phyloP scores from a whole-genome alignment of 2,329 filamentous ascomycete species.

The Botrytis fragariae region DNA sequence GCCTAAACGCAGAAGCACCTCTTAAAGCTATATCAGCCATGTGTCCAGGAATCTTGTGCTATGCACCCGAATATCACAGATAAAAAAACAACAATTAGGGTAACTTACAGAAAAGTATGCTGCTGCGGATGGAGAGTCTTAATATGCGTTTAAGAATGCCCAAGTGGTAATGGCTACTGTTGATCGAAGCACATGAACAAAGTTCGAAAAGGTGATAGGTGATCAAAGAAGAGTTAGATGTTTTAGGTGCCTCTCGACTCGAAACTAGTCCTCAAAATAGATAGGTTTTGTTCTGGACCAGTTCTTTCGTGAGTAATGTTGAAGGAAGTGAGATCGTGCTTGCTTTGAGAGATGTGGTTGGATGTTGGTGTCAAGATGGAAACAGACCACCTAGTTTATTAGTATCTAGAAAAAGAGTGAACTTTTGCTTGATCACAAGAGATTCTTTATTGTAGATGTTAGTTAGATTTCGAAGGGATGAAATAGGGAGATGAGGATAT shows the following conservation, averaged over 20 bases:
- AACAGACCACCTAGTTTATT: background rate
- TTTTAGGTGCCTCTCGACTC: constrained; percentile 12
- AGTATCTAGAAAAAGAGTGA: background rate
- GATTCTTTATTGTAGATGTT: background rate
- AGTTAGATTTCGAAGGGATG: background rate
- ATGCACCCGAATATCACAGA: constrained; percentile 7
- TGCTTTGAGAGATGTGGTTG: constrained; percentile 20
- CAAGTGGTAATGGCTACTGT: background rate
- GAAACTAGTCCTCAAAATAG: constrained; percentile 8
- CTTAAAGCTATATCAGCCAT: constrained; percentile 46
- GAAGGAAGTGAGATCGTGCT: constrained; percentile 18
- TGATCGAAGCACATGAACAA: constrained; percentile 23
- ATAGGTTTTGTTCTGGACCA: constrained; percentile 21
- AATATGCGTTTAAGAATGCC: constrained; percentile 4
- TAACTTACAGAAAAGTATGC: background rate
- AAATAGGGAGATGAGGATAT: background rate
- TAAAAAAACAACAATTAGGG: background rate
- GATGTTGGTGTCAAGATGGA: background rate
- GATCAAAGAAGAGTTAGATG: constrained; percentile 19
- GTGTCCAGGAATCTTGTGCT: constrained; percentile 23
- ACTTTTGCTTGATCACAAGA: background rate
- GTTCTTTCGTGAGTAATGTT: constrained; percentile 11
- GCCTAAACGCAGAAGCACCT: constrained; percentile 43
- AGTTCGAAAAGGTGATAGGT: background rate
- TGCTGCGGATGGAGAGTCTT: background rate